Percentiles rank a stretch among this genome's conserved stretches.
Conservation (phyloP, 2,329 filamentous ascomycete species). For the Lasiodiplodia theobromae region DNA sequence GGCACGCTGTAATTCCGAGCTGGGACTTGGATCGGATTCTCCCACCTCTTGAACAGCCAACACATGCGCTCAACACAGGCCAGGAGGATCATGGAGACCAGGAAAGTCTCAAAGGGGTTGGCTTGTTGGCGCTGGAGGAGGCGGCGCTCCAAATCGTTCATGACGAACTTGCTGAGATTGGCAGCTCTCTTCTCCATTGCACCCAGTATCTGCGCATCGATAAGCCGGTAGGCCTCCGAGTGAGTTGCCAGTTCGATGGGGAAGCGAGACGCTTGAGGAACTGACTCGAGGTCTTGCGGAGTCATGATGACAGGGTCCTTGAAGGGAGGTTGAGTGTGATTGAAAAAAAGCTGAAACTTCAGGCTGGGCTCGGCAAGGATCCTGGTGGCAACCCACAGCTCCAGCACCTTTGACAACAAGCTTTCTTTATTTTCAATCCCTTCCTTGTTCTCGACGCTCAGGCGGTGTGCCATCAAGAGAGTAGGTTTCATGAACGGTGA, state of each 20-base stretch:
- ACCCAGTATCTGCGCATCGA: constrained; percentile 62
- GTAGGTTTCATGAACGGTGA: constrained; percentile 61
- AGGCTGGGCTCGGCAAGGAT: constrained; percentile 60
- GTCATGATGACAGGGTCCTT: constrained; percentile 41
- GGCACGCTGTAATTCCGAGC: constrained; percentile 34
- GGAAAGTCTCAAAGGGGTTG: constrained; percentile 65
- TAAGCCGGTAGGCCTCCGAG: constrained; percentile 56
- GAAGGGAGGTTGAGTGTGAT: constrained; percentile 47
- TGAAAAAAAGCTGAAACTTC: constrained; percentile 58
- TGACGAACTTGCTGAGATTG: constrained; percentile 59
- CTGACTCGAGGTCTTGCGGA: constrained; percentile 22
- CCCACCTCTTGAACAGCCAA: constrained; percentile 64
- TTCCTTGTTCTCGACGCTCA: constrained; percentile 41
- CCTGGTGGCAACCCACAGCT: constrained; percentile 64
- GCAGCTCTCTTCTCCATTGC: constrained; percentile 63
- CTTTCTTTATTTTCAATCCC: constrained; percentile 42
- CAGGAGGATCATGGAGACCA: constrained; percentile 65
- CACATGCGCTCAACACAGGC: constrained; percentile 67
- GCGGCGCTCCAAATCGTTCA: constrained; percentile 67
- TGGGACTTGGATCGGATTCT: constrained; percentile 39
- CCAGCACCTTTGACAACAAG: constrained; percentile 59
- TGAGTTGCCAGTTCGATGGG: constrained; percentile 38
- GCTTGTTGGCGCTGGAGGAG: constrained; percentile 64
- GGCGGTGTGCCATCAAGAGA: constrained; percentile 45
- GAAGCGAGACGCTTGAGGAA: constrained; percentile 18